Evolutionary conservation across 2,329 filamentous ascomycete genomes (phyloP).

Genomic region (Aspergillus costaricaensis): DNA sequence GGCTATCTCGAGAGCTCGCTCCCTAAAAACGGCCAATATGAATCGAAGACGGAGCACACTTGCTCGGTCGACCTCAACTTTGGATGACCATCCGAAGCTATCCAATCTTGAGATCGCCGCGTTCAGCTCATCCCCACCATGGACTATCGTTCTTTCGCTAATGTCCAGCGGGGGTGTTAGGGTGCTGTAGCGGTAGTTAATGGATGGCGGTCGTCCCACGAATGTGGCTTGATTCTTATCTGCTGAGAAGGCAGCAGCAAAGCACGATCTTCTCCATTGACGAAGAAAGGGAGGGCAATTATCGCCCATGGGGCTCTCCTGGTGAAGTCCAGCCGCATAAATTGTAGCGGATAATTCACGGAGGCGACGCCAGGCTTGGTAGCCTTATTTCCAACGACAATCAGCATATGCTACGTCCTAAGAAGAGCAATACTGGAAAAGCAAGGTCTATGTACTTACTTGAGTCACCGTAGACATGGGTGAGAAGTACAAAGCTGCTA

Average conservation of each 20-base stretch:
- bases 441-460: conserved; percentile 31
- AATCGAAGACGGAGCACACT: conserved; percentile 30
- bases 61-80: conserved; percentile 20
- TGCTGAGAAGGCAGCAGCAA: conserved; percentile 47
- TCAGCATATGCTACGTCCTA: background rate
- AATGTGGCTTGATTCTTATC: conserved; percentile 54
- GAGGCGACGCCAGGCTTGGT: conserved; percentile 50
- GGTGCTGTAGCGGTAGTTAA: conserved; percentile 47
- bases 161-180: conserved; percentile 41
- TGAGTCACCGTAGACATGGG: conserved; percentile 38
- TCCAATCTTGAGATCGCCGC: conserved; percentile 30
- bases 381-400: conserved; percentile 35
- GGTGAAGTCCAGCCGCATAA: conserved; percentile 52
- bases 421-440: conserved; percentile 19
- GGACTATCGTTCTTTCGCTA: conserved; percentile 30
- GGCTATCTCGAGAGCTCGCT: conserved; percentile 36
- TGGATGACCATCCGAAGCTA: conserved; percentile 31
- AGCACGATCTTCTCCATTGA: conserved; percentile 44
- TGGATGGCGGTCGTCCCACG: conserved; percentile 52
- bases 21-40: conserved; percentile 29
- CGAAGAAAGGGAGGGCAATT: conserved; percentile 43
- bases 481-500: conserved; percentile 34
- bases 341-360: conserved; percentile 51
- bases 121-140: conserved; percentile 27
- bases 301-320: conserved; percentile 36